Evolutionary conservation across 371 early-diverging fungal species (phyloP), one percentile per base, ranked within the genome.

Genomic region (Quaeritorhiza haematococci): DNA sequence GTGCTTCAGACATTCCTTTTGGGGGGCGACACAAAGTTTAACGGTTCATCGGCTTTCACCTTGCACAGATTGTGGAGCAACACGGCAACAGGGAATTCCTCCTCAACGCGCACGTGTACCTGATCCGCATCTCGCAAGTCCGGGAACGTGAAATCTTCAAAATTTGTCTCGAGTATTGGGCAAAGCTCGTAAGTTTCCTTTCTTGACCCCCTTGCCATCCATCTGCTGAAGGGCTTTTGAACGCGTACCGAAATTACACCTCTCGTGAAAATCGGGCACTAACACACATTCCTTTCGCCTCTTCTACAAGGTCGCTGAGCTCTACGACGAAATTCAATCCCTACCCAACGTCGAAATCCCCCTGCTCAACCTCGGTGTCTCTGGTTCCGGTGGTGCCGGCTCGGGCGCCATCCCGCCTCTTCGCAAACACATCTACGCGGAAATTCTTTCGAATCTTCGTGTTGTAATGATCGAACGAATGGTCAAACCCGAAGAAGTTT

Each of bases 121-220:
- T 98, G 33, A 77, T 97, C 61, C 82, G 84, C 52, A 90, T 97
- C 34, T 92, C 96, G 2, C 77, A 79, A 45, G 92, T 97, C 13
- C 85, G 92, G 44, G 98, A 97, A 64, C 87, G 95, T 45, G 98
- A 98, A 67, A 79, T 97, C 35, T 97, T 97, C 85, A 97, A 97
- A 81, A 88, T 93, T 44, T 94, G 96, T 66, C 74, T 98, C 46
- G 98, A 97, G 72, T 97, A 96, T 72, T 97, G 97, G 96, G 79
- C 84, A 34, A 85, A 89, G 55, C 71, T 97, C 63, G 96, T 88
- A 61, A 72, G 69, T 52, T 59, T 60, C 23, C 53, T 72, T 28
- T 55, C 38, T 28, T 54, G 33, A 44, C 33, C 26, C 15, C 43
- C n/a, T n/a, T n/a, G n/a, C n/a, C n/a, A n/a, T n/a, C n/a, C n/a